Evolutionary conservation across 176 grass and related monocot genomes (phyloP).

Genomic region (Chloris gayana): DNA sequence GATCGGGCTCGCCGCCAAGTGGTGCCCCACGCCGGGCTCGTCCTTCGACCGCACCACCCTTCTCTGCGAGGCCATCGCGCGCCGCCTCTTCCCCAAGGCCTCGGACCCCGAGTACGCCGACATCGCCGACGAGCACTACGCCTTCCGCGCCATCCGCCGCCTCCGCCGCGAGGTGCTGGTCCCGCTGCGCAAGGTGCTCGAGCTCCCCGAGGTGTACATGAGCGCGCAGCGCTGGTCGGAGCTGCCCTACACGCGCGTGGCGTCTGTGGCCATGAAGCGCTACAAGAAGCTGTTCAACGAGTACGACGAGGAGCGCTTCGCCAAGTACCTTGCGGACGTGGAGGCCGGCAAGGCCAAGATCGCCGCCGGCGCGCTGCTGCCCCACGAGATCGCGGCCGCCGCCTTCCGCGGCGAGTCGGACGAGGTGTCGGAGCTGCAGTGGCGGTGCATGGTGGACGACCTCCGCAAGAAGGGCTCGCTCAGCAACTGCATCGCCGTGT

Average conservation of each 20-base stretch:
- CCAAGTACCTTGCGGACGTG: background rate
- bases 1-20: slow-evolving; percentile 47
- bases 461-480: slow-evolving; percentile 30
- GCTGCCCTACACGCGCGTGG: slow-evolving; percentile 1
- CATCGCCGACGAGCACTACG: slow-evolving; percentile 39
- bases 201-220: slow-evolving; percentile 59
- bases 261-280: background rate
- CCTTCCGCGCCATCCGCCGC: slow-evolving; percentile 44
- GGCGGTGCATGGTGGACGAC: slow-evolving; percentile 40
- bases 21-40: slow-evolving; percentile 48
- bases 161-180: slow-evolving; percentile 44
- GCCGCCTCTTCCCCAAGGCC: slow-evolving; percentile 38
- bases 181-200: slow-evolving; percentile 32
- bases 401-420: background rate
- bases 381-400: slow-evolving; percentile 20
- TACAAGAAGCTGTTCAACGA: background rate
- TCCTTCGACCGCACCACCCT: slow-evolving; percentile 46
- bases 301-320: background rate
- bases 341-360: slow-evolving; percentile 38
- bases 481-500: slow-evolving; percentile 44
- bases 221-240: slow-evolving; percentile 36
- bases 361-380: slow-evolving; percentile 38
- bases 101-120: slow-evolving; percentile 33
- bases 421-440: slow-evolving; percentile 44
- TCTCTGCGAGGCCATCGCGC: slow-evolving; percentile 50